Evolutionary conservation across 805 yeast genomes (phyloP).

Genomic region (Kregervanrija fluxuum): DNA sequence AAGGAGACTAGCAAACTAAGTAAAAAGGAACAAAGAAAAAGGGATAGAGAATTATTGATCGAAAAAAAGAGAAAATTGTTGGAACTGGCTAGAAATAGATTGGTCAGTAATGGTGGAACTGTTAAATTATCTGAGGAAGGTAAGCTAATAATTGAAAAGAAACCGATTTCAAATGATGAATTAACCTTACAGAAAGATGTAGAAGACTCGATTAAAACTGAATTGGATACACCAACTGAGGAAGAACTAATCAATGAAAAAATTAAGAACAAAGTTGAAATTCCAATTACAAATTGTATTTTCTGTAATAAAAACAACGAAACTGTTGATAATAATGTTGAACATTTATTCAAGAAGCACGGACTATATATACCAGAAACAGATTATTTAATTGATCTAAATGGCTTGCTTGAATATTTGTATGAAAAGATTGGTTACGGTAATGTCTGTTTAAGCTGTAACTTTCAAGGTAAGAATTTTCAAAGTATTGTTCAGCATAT

Average conservation of each 20-base stretch:
- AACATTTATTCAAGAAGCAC: constrained; percentile 72
- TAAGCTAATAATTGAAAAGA: constrained; percentile 13
- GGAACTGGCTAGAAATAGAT: constrained; percentile 37
- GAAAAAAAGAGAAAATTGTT: constrained; percentile 43
- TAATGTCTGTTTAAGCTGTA: constrained; percentile 74
- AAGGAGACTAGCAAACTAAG: constrained; percentile 15
- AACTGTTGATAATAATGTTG: constrained; percentile 37
- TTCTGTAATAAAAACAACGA: constrained; percentile 36
- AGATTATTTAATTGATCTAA: constrained; percentile 55
- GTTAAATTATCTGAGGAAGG: constrained; percentile 22
- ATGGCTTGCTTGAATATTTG: constrained; percentile 67
- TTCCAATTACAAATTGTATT: constrained; percentile 43
- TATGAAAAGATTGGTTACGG: constrained; percentile 81
- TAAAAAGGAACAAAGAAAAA: constrained; percentile 44
- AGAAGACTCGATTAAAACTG: constrained; percentile 12
- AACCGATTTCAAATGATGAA: constrained; percentile 11
- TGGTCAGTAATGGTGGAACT: constrained; percentile 27
- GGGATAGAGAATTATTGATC: constrained; percentile 41
- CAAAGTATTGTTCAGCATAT: constrained; percentile 90
- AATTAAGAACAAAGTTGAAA: constrained; percentile 37
- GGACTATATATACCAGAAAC: constrained; percentile 88
- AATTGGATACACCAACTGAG: constrained; percentile 23
- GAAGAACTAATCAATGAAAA: constrained; percentile 40
- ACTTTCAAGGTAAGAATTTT: constrained; percentile 73
- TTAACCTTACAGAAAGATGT: constrained; percentile 13